Percentiles rank a stretch among this genome's conserved stretches.
phyloP scores from a whole-genome alignment of 768 basidiomycete genomes.

The Lenzites betulinus region DNA sequence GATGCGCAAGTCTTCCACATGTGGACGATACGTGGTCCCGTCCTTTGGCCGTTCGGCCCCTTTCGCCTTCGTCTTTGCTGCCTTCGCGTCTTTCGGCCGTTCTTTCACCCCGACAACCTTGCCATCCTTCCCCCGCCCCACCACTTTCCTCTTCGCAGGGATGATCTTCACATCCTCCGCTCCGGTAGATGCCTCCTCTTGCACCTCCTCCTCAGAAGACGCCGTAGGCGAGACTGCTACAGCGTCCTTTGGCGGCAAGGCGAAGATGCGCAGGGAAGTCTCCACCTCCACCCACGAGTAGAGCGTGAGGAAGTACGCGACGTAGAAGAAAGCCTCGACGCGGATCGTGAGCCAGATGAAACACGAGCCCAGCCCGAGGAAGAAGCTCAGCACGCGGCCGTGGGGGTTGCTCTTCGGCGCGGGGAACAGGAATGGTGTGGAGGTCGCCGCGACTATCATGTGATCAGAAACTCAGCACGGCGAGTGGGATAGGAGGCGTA shows the following conservation, averaged over 20 bases:
- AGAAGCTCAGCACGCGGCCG: constrained; percentile 60
- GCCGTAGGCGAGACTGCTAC: no score
- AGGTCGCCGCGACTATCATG: constrained; percentile 34
- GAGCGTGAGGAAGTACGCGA: constrained; percentile 64
- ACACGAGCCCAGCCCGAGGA: constrained; percentile 71
- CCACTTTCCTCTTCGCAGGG: no score
- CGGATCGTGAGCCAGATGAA: constrained; percentile 83
- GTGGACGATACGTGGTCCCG: constrained; percentile 23
- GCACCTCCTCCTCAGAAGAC: neutral
- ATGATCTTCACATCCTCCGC: neutral
- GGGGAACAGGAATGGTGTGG: constrained; percentile 49
- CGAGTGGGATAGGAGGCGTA: neutral
- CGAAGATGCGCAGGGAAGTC: constrained; percentile 28
- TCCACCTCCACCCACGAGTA: constrained; percentile 73
- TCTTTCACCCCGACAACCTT: no score
- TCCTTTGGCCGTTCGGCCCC: neutral
- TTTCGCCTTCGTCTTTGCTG: neutral
- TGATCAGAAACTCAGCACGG: neutral
- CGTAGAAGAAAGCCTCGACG: constrained; percentile 79
- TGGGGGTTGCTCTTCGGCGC: constrained; percentile 34
- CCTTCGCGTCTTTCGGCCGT: neutral
- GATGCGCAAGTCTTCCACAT: constrained; percentile 64
- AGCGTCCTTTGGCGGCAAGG: neutral
- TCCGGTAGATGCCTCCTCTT: neutral
- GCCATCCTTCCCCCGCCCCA: no score